Evolutionary conservation across 2,329 filamentous ascomycete genomes (phyloP), one percentile per base, ranked within the genome.

Genomic region (Paecilomyces dactylethromorphus): DNA sequence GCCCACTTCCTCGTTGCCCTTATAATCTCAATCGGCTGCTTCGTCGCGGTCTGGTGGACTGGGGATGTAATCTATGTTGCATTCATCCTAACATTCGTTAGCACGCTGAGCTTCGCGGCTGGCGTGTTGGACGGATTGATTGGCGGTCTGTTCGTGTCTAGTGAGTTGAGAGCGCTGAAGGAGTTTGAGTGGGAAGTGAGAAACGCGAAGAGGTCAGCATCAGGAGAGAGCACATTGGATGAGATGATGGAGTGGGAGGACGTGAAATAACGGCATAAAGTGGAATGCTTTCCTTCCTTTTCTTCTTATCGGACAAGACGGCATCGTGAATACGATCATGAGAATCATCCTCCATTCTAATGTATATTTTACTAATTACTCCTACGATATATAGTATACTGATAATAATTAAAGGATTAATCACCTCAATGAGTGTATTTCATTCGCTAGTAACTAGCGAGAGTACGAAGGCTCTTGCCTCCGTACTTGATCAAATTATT

Each of bases 101-200:
- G 88, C 69, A 91, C 88, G n/a, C 73, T 97, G 15, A 85, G 87
- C 1, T 81, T 97, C 33, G 83, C 83, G 15, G 86, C 87, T 3
- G 93, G 93, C 0, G 84, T 91, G 2, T 72, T 97, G 21, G 90
- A 97, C 69, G 92, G 93, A 0, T 75, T 97, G 49, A 90, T 97
- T 71, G 89, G 92, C 0, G 82, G 94, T 0, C 74, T 97, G 54
- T 99, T 99, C 72, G 88, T 96, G 59, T 87, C 88, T 11, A 87
- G 86, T 61, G 94, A 99, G 77, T 76, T 97, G 60, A 83, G 91
- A 59, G 87, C 89, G 3, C 77, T 99, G 57, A 87, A 86, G 67
- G 94, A 99, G 78, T 97, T 97, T 76, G 86, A 94, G 71, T 97
- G 91, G 89, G 94, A 99, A 74, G 87, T 97, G 26, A 79, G 78